phyloP scores from a whole-genome alignment of 2,329 filamentous ascomycete species.

The Phialophora expanda region DNA sequence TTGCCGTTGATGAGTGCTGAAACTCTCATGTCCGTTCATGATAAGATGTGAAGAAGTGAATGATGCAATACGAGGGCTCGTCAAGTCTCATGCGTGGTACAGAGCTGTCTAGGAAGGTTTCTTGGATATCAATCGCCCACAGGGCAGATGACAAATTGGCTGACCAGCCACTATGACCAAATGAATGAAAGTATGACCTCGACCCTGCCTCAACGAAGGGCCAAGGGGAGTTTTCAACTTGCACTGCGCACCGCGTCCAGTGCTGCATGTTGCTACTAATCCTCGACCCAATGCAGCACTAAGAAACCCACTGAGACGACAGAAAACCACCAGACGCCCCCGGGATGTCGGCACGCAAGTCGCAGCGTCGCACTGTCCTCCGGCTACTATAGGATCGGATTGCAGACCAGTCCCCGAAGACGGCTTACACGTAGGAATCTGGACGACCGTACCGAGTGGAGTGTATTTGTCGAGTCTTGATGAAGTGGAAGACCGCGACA shows the following conservation, averaged over 20 bases:
- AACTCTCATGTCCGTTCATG: neutral
- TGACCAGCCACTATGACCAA: neutral
- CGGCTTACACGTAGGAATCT: too few relatives aligned
- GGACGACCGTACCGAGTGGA: too few relatives aligned
- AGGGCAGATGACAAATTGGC: neutral
- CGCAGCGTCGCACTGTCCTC: too few relatives aligned
- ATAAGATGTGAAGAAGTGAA: neutral
- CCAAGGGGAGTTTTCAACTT: neutral
- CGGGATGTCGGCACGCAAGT: neutral
- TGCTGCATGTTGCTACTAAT: neutral
- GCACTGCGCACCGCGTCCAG: neutral
- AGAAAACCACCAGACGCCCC: neutral
- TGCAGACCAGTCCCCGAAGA: too few relatives aligned
- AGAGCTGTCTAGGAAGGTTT: neutral
- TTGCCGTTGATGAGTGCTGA: neutral
- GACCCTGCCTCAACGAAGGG: neutral
- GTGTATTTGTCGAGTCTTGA: too few relatives aligned
- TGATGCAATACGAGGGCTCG: neutral
- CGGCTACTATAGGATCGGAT: too few relatives aligned
- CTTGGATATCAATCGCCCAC: neutral
- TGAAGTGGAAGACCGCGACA: too few relatives aligned
- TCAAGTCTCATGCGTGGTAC: neutral
- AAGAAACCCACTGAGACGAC: neutral
- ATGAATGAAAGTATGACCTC: neutral
- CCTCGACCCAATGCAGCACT: neutral